Evolutionary conservation across 2,329 filamentous ascomycete genomes (phyloP).

Genomic region (Ceratocystis diversiconidia): DNA sequence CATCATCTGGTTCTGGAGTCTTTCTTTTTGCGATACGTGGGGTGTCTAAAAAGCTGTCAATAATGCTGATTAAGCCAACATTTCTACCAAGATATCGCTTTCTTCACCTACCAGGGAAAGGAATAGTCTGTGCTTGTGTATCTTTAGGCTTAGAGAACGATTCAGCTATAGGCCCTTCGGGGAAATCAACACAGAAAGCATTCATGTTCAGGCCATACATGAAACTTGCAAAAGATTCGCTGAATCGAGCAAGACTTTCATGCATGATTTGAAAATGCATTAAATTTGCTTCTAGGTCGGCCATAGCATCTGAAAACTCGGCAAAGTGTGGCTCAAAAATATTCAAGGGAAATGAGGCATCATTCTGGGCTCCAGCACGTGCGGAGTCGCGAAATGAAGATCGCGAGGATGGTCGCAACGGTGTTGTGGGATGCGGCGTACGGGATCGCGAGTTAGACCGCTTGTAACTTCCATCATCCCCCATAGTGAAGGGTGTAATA

Average conservation of each 20-base stretch:
- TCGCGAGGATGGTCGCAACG: constrained; percentile 76
- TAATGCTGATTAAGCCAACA: background rate
- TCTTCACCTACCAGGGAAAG: constrained; percentile 8
- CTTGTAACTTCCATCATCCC: constrained; percentile 21
- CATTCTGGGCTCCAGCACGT: constrained; percentile 36
- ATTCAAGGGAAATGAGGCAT: constrained; percentile 56
- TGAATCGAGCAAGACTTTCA: constrained; percentile 82
- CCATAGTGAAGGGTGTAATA: constrained; percentile 14
- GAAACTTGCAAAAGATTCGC: constrained; percentile 90
- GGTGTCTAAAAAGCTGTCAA: constrained; percentile 16
- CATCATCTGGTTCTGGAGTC: constrained; percentile 35
- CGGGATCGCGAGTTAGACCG: constrained; percentile 47
- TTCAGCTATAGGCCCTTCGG: constrained; percentile 76
- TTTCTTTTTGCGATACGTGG: constrained; percentile 19
- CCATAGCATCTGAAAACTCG: constrained; percentile 85
- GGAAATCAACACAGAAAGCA: constrained; percentile 95
- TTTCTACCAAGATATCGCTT: too few relatives aligned
- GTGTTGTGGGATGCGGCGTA: constrained; percentile 73
- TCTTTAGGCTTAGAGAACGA: constrained; percentile 59
- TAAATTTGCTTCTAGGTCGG: constrained; percentile 91
- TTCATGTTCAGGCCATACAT: constrained; percentile 98
- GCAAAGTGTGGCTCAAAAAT: constrained; percentile 79
- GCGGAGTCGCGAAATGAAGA: constrained; percentile 73
- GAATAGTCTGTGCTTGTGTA: constrained; percentile 27
- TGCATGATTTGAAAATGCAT: constrained; percentile 96